Evolutionary conservation across 164 flowering plant species (phyloP).

Genomic region (Stephania cephalantha): DNA sequence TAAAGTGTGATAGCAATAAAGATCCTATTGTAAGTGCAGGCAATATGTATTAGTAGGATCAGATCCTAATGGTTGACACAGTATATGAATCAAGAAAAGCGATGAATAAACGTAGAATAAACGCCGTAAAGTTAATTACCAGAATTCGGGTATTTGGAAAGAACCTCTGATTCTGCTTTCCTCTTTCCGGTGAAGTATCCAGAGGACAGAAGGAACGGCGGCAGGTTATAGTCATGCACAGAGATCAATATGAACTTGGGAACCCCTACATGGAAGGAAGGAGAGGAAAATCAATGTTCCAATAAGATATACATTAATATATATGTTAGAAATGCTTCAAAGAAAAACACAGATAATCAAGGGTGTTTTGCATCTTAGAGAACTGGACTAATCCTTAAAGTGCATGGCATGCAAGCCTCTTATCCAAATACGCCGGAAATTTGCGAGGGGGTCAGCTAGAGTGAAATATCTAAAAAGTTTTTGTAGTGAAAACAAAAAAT

Average conservation of each 20-base stretch:
- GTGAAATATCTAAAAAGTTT: not conserved
- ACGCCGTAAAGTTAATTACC: slow-evolving; percentile 34
- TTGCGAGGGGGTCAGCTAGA: no score
- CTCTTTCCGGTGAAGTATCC: slow-evolving; percentile 96
- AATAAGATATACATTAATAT: not conserved
- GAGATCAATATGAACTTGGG: slow-evolving; percentile 90
- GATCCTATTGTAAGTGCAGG: no score
- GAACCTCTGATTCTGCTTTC: slow-evolving; percentile 90
- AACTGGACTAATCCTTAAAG: no score
- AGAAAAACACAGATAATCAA: no score
- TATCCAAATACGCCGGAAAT: no score
- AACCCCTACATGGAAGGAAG: slow-evolving; percentile 48
- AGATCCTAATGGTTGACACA: not conserved
- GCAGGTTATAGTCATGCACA: slow-evolving; percentile 94
- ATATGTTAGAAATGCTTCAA: no score
- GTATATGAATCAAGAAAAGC: not conserved
- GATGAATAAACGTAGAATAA: not conserved
- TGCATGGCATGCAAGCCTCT: no score
- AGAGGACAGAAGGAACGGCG: slow-evolving; percentile 65
- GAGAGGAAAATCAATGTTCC: not conserved
- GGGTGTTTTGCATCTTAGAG: no score
- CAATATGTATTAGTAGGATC: not conserved
- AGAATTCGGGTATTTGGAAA: slow-evolving; percentile 74
- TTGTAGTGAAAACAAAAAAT: not conserved
- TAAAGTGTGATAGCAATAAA: not conserved